Evolutionary conservation across 768 basidiomycete genomes (phyloP), one percentile per base, ranked within the genome.

Genomic region (Lactifluus subvellereus): DNA sequence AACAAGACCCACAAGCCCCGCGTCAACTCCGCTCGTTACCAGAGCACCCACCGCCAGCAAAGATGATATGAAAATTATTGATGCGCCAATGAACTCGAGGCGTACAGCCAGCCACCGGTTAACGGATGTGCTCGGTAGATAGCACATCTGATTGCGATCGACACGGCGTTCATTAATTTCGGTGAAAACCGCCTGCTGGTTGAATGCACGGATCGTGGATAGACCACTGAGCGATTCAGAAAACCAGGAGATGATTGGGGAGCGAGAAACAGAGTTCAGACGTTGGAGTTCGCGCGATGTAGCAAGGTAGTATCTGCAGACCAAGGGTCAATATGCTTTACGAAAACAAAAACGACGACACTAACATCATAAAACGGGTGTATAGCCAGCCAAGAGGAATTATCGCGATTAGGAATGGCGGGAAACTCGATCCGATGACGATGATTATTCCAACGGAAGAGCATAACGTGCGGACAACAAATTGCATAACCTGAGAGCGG

Each of bases 191-290:
- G 73, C 53, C 69, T 91, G 85, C 65, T 91, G 90, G 40, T 77
- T 74, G 76, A 88, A 94, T 0, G 91, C 90, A 0, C 91, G 83
- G 68, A 95, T 94, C 2, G 91, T 94, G 0, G 89, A 85, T 42
- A 92, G 73, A 6, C 93, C 93, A 3, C 82, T 80, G 42, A 86
- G 75, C 3, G 83, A 87, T 71, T 91, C 91, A 2, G 88, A 88
- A 71, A 91, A 91, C 86, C 87, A 89, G 0, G 87, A 88, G 72
- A 96, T 95, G 62, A 98, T 92, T 1, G 95, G 94, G 0, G 91
- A 92, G 43, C 90, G 86, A 6, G 91, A 91, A 30, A 92, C 87
- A 0, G 93, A 89, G 67, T 94, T 92, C 14, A 95, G 79, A 14
- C 92, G 89, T 72, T 94, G 93, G 30, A 94, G 80, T 72, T 94